Percentiles rank a stretch among this genome's conserved stretches.
Evolutionary conservation across 2,329 filamentous ascomycete genomes (phyloP).

Genomic region (Fusarium bactridioides): DNA sequence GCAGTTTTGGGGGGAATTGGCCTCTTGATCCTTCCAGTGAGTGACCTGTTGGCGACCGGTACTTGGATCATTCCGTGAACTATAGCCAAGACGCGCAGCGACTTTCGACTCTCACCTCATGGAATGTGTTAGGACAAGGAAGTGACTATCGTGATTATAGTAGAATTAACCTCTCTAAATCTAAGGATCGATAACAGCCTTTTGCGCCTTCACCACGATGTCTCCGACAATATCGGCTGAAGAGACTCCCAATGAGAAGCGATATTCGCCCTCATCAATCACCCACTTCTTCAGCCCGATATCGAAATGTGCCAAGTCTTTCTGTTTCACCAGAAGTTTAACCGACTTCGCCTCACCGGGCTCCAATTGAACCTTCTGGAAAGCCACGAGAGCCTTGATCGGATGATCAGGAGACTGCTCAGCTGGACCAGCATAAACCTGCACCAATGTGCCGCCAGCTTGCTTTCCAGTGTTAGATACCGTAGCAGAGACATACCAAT

Average conservation of each 20-base stretch:
- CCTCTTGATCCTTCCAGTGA: rapidly evolving
- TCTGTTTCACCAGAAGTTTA: slow-evolving; percentile 13
- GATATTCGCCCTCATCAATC: slow-evolving; percentile 39
- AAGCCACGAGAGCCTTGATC: slow-evolving; percentile 43
- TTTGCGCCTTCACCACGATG: background rate
- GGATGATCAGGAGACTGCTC: slow-evolving; percentile 32
- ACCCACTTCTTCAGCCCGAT: slow-evolving; percentile 38
- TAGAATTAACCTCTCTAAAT: rapidly evolving
- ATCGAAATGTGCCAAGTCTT: slow-evolving; percentile 44
- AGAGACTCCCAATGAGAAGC: slow-evolving; percentile 39
- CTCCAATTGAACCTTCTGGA: slow-evolving; percentile 40
- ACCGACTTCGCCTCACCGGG: slow-evolving; percentile 30
- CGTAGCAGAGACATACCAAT: slow-evolving; percentile 56
- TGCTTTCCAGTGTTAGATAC: slow-evolving; percentile 65
- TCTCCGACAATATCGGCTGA: slow-evolving; percentile 28
- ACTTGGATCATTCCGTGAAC: background rate
- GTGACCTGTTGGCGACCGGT: background rate
- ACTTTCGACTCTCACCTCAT: too few species aligned
- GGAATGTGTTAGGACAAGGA: background rate
- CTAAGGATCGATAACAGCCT: slow-evolving; percentile 3
- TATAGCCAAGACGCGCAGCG: rapidly evolving
- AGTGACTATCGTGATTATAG: background rate
- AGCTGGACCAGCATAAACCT: slow-evolving; percentile 54
- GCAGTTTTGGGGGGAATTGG: rapidly evolving
- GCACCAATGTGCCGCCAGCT: slow-evolving; percentile 59